Conservation (phyloP, 305 asterid species). For the Euphrasia arctica region DNA sequence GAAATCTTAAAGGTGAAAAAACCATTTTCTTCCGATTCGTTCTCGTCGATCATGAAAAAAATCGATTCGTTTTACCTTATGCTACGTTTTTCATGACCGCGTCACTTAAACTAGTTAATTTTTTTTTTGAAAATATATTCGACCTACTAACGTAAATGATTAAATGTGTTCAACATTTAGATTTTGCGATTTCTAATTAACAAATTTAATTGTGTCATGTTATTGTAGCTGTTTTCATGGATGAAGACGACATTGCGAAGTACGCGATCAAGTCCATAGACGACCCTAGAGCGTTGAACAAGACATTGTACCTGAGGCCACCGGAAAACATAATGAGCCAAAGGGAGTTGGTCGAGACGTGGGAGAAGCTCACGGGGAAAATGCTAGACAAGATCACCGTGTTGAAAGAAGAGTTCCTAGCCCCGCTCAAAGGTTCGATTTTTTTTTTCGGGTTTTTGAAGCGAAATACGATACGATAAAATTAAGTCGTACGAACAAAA, state of each 20-base stretch:
- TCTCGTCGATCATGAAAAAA: no score
- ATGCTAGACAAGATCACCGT: conserved; percentile 32
- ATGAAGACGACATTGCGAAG: conserved; percentile 67
- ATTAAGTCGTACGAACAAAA: not conserved
- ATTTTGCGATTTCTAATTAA: no score
- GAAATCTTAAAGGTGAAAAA: conserved; percentile 53
- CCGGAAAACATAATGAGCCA: conserved; percentile 59
- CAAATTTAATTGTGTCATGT: not conserved
- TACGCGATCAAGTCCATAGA: conserved; percentile 65
- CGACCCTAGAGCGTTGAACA: conserved; percentile 70
- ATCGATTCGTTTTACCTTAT: not conserved
- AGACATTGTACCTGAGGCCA: conserved; percentile 70
- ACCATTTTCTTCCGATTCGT: not conserved
- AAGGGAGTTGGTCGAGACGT: conserved; percentile 47
- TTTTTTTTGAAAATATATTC: no score
- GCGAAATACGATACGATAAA: not conserved
- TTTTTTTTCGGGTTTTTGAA: not conserved
- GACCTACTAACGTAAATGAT: no score
- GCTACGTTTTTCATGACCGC: not conserved
- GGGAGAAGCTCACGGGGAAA: conserved; percentile 62
- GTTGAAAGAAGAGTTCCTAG: conserved; percentile 47
- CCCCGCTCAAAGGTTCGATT: conserved; percentile 50
- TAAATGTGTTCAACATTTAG: no score
- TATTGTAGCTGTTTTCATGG: conserved; percentile 50
- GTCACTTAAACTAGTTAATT: no score